Evolutionary conservation across 2,329 filamentous ascomycete species (phyloP).

Genomic region (Apiospora arundinis): DNA sequence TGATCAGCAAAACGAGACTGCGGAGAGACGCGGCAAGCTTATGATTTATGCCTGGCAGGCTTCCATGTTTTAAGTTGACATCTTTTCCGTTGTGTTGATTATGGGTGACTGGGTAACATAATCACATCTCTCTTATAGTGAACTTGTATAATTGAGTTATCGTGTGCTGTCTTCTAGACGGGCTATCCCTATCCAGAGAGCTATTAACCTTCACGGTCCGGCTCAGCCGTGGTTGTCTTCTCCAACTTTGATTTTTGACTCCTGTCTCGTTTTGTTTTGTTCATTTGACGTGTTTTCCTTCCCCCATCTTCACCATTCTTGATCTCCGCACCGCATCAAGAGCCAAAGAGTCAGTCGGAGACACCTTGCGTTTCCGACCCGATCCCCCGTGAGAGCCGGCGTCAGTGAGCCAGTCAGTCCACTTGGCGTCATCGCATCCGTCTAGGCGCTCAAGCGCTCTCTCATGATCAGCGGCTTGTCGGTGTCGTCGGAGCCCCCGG

Average conservation of each 20-base stretch:
- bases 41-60: too few species aligned
- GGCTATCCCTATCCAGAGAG: not conserved
- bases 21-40: too few species aligned
- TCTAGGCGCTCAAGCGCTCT: not conserved
- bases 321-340: too few species aligned
- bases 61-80: too few species aligned
- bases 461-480: not conserved
- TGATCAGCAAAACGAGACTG: too few species aligned
- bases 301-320: not conserved
- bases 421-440: not conserved
- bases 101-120: too few species aligned
- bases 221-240: not conserved
- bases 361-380: not conserved
- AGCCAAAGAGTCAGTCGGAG: not conserved
- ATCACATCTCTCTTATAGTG: too few species aligned
- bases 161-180: too few species aligned
- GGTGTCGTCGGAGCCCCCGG: not conserved
- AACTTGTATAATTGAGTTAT: too few species aligned
- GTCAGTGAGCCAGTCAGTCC: not conserved
- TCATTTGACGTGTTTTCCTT: not conserved
- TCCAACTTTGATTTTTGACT: not conserved
- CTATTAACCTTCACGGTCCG: not conserved
- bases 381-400: not conserved
- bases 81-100: too few species aligned
- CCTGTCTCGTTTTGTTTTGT: not conserved